Evolutionary conservation across 2,329 filamentous ascomycete species (phyloP), one percentile per base, ranked within the genome.

Genomic region (Arthroderma sp.): DNA sequence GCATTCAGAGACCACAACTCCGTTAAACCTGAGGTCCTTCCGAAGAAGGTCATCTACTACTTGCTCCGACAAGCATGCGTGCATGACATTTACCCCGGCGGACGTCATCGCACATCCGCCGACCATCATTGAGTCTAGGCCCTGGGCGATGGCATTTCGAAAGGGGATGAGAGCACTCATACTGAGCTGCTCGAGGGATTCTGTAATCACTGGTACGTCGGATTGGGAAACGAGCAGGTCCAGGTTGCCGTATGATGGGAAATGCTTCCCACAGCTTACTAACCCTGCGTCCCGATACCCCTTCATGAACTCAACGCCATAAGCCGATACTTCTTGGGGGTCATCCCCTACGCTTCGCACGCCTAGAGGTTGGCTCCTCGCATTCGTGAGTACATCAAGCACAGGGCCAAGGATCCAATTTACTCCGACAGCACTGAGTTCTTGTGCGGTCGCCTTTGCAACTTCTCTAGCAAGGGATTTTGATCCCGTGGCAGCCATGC

Each of bases 371-470:
- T 95, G 88, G 59, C 89, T 91, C 36, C 86, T 78, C 40, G 86
- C 85, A 63, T 96, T 95, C 41, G 86, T 95, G 46, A 96, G 71
- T 3, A 96, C 89, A 63, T 98, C 91, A 4, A 98, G 68, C 36
- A 93, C 88, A 0, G 91, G 91, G 0, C 89, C 89, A 47, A 98
- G 78, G 58, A 96, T 94, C 69, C 93, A 80, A 59, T 98, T 98
- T 56, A 98, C 85, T 30, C 91, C 91, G 54, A 93, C 91, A 7
- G 91, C 87, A 39, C 84, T 81, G 29, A 96, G 77, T 63, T 96
- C 91, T 54, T 89, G 84, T 3, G 87, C 91, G 0, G 89, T 96
- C 10, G 91, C 88, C 64, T 89, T 88, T 46, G 87, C 89, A 45
- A 96, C 80, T 54, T 89, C 82, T 59, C 89, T 94, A 4, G 89